Evolutionary conservation across 371 early-diverging fungal species (phyloP).

Genomic region (Thermomucor indicae-seudaticae): DNA sequence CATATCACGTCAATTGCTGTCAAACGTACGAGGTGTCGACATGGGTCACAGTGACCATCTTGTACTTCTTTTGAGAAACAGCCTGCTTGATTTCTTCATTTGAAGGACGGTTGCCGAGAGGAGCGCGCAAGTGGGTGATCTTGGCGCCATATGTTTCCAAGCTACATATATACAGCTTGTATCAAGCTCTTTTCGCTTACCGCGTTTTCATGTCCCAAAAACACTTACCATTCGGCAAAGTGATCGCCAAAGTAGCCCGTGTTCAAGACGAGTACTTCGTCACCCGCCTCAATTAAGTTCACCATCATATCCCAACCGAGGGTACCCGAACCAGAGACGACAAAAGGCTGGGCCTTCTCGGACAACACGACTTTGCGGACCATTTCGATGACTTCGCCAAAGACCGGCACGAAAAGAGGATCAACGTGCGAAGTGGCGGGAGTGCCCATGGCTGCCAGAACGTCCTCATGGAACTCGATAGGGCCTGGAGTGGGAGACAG

Average conservation of each 20-base stretch:
- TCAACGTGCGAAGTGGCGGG: conserved; percentile 93
- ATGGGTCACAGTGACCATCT: conserved; percentile 89
- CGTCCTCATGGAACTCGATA: conserved; percentile 90
- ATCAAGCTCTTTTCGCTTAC: not conserved
- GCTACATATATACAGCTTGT: conserved; percentile 33
- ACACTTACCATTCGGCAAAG: conserved; percentile 84
- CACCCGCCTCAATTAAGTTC: conserved; percentile 88
- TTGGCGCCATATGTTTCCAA: conserved; percentile 86
- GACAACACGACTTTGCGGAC: conserved; percentile 78
- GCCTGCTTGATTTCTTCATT: conserved; percentile 53
- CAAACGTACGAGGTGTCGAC: conserved; percentile 88
- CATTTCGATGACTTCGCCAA: conserved; percentile 84
- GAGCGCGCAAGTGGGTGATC: conserved; percentile 70
- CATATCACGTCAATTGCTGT: not conserved
- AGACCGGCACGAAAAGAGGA: conserved; percentile 82
- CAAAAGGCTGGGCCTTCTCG: conserved; percentile 88
- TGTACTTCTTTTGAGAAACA: conserved; percentile 61
- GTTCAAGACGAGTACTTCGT: conserved; percentile 86
- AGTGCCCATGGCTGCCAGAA: conserved; percentile 84
- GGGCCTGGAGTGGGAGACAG: conserved; percentile 55
- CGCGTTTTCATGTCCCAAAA: too few relatives aligned
- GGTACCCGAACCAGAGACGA: conserved; percentile 92
- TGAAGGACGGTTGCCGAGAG: conserved; percentile 64
- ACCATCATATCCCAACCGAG: conserved; percentile 94
- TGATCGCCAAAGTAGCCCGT: conserved; percentile 96